phyloP scores from a whole-genome alignment of 139 green algal species.

The Chlamydomonas sphaeroides region DNA sequence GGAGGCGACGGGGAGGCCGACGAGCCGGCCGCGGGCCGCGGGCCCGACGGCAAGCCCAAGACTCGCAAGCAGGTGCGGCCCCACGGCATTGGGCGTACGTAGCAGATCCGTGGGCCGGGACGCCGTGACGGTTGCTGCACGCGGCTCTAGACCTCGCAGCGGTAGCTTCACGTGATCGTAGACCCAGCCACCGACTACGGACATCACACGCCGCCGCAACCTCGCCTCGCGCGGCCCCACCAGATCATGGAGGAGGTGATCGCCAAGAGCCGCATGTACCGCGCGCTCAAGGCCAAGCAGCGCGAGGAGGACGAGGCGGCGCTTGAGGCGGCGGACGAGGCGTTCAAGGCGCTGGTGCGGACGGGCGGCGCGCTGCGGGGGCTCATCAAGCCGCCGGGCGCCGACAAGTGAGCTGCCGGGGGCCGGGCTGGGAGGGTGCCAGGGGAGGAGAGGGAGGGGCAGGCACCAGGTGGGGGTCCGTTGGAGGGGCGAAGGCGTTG shows the following conservation, averaged over 20 bases:
- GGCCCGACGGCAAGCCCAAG: slow-evolving; percentile 60
- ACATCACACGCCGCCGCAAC: background rate
- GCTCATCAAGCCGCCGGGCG: slow-evolving; percentile 52
- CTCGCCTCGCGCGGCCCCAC: background rate
- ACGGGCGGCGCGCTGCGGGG: slow-evolving; percentile 26
- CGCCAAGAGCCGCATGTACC: slow-evolving; percentile 90
- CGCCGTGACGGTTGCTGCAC: too few species aligned
- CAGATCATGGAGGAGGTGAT: slow-evolving; percentile 99
- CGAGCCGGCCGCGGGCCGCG: background rate
- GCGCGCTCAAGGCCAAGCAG: slow-evolving; percentile 81
- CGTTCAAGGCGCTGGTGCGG: slow-evolving; percentile 70
- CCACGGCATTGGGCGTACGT: too few species aligned
- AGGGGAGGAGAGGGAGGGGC: too few species aligned
- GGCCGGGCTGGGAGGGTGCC: background rate
- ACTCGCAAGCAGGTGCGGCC: slow-evolving; percentile 71
- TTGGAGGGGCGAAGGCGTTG: too few species aligned
- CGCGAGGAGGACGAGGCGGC: slow-evolving; percentile 88
- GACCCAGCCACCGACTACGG: too few species aligned
- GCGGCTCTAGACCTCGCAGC: too few species aligned
- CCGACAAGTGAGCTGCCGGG: slow-evolving; percentile 50
- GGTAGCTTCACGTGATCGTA: too few species aligned
- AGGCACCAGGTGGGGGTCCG: too few species aligned
- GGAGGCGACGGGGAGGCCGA: slow-evolving; percentile 43
- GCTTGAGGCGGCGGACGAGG: slow-evolving; percentile 80
- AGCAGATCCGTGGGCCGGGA: too few species aligned